These are phyloP conservation scores for Thraustochytrium sp. DNA, from an alignment of 352 stramenopile genomes.

Conservation along the genomic window DNA sequence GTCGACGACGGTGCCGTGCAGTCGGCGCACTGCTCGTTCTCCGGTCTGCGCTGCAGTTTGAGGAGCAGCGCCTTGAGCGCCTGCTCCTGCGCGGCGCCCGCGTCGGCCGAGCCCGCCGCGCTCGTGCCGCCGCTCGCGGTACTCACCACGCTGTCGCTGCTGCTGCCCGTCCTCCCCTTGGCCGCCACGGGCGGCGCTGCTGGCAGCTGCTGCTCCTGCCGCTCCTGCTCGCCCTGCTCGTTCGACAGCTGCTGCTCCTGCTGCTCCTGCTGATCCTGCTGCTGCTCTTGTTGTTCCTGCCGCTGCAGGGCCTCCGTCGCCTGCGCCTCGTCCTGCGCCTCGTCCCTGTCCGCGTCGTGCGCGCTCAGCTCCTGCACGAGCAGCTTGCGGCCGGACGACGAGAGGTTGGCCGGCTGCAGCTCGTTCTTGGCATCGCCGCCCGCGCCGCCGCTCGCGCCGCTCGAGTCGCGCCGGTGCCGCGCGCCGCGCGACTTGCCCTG, in stretches of 20 bases:
- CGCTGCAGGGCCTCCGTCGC: too few species aligned
- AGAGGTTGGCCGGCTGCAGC: slow-evolving; percentile 4
- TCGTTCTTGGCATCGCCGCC: background rate
- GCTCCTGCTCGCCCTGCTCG: too few species aligned
- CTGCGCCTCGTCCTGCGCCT: background rate
- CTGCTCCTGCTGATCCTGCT: too few species aligned
- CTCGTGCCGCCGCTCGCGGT: background rate
- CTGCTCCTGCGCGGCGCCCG: background rate
- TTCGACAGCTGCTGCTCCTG: too few species aligned
- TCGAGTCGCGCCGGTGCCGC: too few species aligned
- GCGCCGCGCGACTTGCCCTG: too few species aligned
- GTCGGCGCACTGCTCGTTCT: slow-evolving; percentile 26
- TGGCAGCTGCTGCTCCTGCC: too few species aligned
- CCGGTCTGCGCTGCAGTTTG: background rate
- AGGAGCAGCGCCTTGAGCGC: background rate
- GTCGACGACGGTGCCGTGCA: slow-evolving; percentile 20
- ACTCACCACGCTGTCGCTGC: too few species aligned
- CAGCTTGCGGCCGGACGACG: slow-evolving; percentile 9
- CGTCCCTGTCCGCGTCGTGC: background rate
- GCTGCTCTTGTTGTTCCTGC: too few species aligned
- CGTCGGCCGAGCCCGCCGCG: background rate
- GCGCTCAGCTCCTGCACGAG: slow-evolving; percentile 10
- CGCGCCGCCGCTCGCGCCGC: too few species aligned
- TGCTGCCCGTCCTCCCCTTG: too few species aligned
- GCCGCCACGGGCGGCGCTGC: too few species aligned